A percentile compares a stretch with the other conserved stretches of the same genome.
phyloP scores from a whole-genome alignment of 2,329 filamentous ascomycete species.

The Mariannaea elegans region DNA sequence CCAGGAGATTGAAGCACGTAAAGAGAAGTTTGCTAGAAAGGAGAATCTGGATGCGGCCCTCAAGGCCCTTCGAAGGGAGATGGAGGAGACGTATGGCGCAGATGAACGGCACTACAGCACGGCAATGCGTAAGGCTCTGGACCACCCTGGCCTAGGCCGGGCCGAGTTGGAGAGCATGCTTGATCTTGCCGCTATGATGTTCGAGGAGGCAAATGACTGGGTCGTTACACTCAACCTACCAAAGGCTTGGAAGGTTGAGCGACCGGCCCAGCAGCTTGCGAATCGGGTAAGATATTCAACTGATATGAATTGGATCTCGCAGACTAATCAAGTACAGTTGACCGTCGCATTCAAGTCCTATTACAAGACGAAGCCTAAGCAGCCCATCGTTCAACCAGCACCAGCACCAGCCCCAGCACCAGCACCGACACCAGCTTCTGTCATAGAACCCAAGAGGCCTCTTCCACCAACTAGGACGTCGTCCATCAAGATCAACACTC shows the following conservation, averaged over 20 bases:
- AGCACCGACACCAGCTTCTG: background rate
- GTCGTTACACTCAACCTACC: constrained; percentile 53
- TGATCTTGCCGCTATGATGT: constrained; percentile 57
- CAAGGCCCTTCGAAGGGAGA: constrained; percentile 53
- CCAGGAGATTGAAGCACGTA: constrained; percentile 64
- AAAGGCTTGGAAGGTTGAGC: constrained; percentile 52
- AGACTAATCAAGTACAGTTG: constrained; percentile 43
- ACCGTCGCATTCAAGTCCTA: constrained; percentile 51
- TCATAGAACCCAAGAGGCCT: constrained; percentile 41
- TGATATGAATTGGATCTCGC: background rate
- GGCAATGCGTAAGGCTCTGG: constrained; percentile 54
- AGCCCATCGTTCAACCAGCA: constrained; percentile 33
- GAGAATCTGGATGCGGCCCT: constrained; percentile 68
- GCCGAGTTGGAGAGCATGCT: constrained; percentile 53
- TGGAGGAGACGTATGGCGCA: constrained; percentile 52
- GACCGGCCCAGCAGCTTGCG: constrained; percentile 46
- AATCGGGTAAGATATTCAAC: constrained; percentile 46
- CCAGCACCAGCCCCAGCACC: constrained; percentile 23
- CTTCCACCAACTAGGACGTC: constrained; percentile 42
- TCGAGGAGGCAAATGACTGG: constrained; percentile 55
- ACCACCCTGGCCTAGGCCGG: constrained; percentile 51
- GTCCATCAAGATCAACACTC: constrained; percentile 52
- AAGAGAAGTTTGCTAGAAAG: constrained; percentile 71
- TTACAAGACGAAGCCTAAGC: constrained; percentile 48
- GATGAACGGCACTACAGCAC: constrained; percentile 51